Base-by-base conservation (phyloP, 306 rosid genomes). In the Lithocarpus polystachyus region DNA sequence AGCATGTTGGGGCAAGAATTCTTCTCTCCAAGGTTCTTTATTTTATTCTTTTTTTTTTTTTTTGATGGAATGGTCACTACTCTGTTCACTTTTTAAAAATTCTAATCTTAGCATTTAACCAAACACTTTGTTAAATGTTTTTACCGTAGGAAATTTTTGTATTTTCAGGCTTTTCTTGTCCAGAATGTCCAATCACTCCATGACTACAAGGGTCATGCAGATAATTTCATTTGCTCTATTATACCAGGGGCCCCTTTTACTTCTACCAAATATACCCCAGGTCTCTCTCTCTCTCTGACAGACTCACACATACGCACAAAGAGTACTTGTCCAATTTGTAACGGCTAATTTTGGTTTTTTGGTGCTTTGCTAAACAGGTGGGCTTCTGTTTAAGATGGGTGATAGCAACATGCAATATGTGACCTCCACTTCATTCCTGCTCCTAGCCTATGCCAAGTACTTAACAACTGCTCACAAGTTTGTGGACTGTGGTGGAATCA, bases 371-470 rank as follows among this genome's bases (percentile, higher is more conserved):
- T n/a, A 45, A 28, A 74, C 76, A 94, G 98, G 98, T 69, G 98
- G 98, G 37, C 93, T 94, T 74, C 69, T 94, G 82, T 94, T 90
- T 87, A 94, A 90, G 86, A 92, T 92, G 97, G 62, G 80, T 51
- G 98, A 94, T 51, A 84, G 85, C 87, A 94, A 94, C 79, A 92
- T 92, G 97, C 98, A 94, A 48, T 94, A 94, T 84, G 98, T 94
- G 15, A 94, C 98, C 2, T 94, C 98, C 68, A 88, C 97, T 37
- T 92, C 98, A 14, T 94, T 94, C 84, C 71, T 94, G 43, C 90
- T 94, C 77, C 37, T 94, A 52, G 74, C 93, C 28, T 94, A 94
- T 31, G 97, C 98, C 82, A 92, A 94, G 74, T 94, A 94, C 88
- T 80, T 94, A 53, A 90, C 97, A 83, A 79, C 89, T 1, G 78